phyloP scores from a whole-genome alignment of 208 protist genomes.

The Crithidia thermophila region DNA sequence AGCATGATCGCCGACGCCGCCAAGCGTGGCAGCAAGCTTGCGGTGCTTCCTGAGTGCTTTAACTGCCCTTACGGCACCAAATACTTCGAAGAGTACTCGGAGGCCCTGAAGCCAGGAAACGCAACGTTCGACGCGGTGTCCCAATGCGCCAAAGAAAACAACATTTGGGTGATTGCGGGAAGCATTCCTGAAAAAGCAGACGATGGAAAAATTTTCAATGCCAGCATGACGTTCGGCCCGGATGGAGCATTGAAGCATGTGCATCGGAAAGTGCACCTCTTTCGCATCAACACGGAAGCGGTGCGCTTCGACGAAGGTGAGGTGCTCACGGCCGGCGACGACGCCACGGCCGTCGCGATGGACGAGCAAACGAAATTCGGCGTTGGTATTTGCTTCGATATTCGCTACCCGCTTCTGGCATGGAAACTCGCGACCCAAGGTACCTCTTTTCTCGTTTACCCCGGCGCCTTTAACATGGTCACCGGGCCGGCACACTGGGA shows the following conservation, averaged over 20 bases:
- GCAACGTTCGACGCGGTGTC: constrained; percentile 85
- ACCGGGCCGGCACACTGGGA: constrained; percentile 99
- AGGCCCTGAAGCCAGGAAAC: constrained; percentile 68
- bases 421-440: constrained; percentile 68
- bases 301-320: constrained; percentile 96
- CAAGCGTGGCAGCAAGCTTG: constrained; percentile 78
- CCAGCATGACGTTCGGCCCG: constrained; percentile 90
- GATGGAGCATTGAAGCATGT: constrained; percentile 89
- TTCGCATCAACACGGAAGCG: constrained; percentile 96
- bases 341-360: constrained; percentile 48
- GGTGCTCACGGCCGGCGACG: constrained; percentile 92
- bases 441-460: constrained; percentile 95
- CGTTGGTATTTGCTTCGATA: constrained; percentile 99
- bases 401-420: constrained; percentile 96
- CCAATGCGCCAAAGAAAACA: constrained; percentile 61
- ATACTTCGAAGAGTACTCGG: constrained; percentile 95
- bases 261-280: constrained; percentile 96
- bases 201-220: constrained; percentile 95
- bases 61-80: constrained; percentile 96
- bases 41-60: constrained; percentile 94
- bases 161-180: constrained; percentile 90
- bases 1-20: constrained; percentile 76
- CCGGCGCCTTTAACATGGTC: constrained; percentile 99
- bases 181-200: constrained; percentile 93
- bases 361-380: constrained; percentile 84